A percentile compares a stretch with the other conserved stretches of the same genome.
phyloP scores from a whole-genome alignment of 2,329 filamentous ascomycete genomes.

The Cytospora paraplurivora region DNA sequence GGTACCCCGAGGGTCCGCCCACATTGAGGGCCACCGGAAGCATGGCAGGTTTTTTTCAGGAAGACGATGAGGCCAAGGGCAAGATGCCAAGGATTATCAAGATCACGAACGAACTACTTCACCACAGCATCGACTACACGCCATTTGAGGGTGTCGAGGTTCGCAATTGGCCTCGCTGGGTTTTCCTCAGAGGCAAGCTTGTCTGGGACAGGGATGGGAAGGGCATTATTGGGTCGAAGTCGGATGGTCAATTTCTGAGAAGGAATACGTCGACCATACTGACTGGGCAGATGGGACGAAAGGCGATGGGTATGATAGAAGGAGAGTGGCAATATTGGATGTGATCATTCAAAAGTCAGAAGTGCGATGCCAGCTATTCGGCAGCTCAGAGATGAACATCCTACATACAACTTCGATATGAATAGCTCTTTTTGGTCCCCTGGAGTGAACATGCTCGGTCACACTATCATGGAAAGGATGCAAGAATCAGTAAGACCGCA shows the following conservation, averaged over 20 bases:
- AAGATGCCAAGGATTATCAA: constrained; percentile 36
- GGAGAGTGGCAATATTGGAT: constrained; percentile 25
- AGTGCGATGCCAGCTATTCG: background rate
- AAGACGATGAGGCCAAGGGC: background rate
- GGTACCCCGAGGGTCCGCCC: constrained; percentile 49
- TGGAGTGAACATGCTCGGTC: too few relatives aligned
- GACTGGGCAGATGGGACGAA: constrained; percentile 27
- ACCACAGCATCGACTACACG: constrained; percentile 65
- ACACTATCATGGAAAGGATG: too few relatives aligned
- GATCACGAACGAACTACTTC: constrained; percentile 55
- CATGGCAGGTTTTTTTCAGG: too few relatives aligned
- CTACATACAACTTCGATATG: background rate
- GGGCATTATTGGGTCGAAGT: constrained; percentile 51
- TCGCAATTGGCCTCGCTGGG: constrained; percentile 63
- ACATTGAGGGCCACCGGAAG: too few relatives aligned
- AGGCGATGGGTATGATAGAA: constrained; percentile 23
- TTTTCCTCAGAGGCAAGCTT: constrained; percentile 58
- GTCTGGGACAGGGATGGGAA: constrained; percentile 59
- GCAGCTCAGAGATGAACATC: background rate
- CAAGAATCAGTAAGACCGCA: too few relatives aligned
- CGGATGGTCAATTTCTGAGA: constrained; percentile 50
- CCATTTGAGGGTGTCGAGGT: constrained; percentile 61
- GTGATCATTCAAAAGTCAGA: background rate
- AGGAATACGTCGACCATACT: constrained; percentile 25
- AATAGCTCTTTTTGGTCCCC: background rate